These are phyloP conservation scores for Balakata baccata DNA, from an alignment of 345 rosid genomes.

Conservation along the genomic window DNA sequence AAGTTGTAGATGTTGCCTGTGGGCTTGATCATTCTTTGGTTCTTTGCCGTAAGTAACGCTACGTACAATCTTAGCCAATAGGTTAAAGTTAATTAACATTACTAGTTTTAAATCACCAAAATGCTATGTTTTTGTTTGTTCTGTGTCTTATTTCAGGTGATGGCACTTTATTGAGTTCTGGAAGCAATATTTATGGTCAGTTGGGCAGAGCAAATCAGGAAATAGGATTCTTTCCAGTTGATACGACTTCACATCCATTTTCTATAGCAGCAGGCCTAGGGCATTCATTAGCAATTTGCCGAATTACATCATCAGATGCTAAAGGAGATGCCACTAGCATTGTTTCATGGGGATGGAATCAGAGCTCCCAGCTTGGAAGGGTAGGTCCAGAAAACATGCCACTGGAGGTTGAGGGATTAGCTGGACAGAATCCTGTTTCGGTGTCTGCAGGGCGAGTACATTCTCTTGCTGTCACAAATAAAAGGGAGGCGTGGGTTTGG, in stretches of 20 bases:
- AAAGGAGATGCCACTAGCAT: conserved; percentile 27
- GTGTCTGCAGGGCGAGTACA: conserved; percentile 76
- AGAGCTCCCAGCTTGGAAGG: conserved; percentile 76
- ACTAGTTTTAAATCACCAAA: neutral
- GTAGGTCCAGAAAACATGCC: conserved; percentile 52
- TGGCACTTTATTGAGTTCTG: conserved; percentile 64
- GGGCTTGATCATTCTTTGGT: conserved; percentile 89
- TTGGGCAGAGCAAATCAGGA: conserved; percentile 60
- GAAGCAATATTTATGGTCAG: conserved; percentile 84
- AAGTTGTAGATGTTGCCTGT: conserved; percentile 65
- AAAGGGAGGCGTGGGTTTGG: conserved; percentile 61
- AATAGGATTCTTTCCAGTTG: conserved; percentile 62
- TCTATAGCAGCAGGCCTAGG: conserved; percentile 79
- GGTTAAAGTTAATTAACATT: neutral
- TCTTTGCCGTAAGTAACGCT: conserved; percentile 54
- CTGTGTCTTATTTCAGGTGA: conserved; percentile 44
- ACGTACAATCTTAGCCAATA: neutral
- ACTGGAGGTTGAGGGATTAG: conserved; percentile 44
- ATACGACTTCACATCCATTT: conserved; percentile 31
- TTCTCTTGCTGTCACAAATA: conserved; percentile 59
- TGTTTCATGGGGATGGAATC: conserved; percentile 92
- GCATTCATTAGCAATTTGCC: conserved; percentile 76
- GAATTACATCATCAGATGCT: conserved; percentile 23
- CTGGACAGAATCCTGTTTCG: conserved; percentile 44
- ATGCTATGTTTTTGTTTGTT: conserved; percentile 3